Conservation (phyloP, 164 flowering plant species). For the Amborella trichopoda region DNA sequence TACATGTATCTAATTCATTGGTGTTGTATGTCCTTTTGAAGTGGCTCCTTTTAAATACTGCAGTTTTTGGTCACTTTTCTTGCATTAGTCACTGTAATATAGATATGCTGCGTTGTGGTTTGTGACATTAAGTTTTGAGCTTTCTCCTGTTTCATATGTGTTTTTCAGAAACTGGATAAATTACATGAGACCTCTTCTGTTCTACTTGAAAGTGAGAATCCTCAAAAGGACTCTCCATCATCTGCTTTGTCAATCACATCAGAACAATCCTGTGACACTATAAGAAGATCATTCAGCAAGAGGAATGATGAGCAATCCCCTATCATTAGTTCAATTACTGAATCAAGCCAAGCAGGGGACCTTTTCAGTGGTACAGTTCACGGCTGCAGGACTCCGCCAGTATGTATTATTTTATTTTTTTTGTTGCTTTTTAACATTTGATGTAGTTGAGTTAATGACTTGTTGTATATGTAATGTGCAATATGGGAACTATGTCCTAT, state of each 20-base stretch:
- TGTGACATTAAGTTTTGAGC: too few relatives aligned
- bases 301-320: constrained; percentile 68
- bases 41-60: too few relatives aligned
- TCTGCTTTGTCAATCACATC: constrained; percentile 26
- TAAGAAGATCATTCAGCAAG: constrained; percentile 63
- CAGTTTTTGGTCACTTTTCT: too few relatives aligned
- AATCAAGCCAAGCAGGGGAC: constrained; percentile 67
- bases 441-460: too few relatives aligned
- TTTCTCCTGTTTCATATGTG: too few relatives aligned
- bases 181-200: constrained; percentile 35
- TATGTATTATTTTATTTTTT: constrained; percentile 13
- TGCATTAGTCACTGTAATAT: too few relatives aligned
- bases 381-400: constrained; percentile 30
- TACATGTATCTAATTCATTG: neutral
- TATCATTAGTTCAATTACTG: constrained; percentile 49
- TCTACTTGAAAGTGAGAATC: constrained; percentile 32
- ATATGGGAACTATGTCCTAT: too few relatives aligned
- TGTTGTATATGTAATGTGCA: too few relatives aligned
- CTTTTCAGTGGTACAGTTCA: constrained; percentile 25
- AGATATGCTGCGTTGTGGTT: too few relatives aligned
- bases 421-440: neutral
- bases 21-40: too few relatives aligned
- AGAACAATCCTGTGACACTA: constrained; percentile 26
- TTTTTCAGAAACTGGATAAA: constrained; percentile 50
- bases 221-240: constrained; percentile 37